Base-by-base conservation (phyloP, 495 filamentous ascomycete genomes). In the Tuber calosporum region DNA sequence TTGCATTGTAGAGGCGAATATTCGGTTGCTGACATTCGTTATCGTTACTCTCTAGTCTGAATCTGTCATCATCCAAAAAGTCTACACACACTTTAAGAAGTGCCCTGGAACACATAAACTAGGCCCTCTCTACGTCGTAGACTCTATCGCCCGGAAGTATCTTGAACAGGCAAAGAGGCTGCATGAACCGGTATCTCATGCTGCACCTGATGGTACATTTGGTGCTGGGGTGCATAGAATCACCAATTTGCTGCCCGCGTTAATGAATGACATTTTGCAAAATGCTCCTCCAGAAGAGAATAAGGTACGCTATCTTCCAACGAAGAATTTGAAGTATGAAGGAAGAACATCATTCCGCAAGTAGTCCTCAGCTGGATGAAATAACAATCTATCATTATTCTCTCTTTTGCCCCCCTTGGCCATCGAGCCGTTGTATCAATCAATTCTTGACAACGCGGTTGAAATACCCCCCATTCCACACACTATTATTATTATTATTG, bases 71-170 rank as follows among this genome's bases (percentile, higher is more conserved):
- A 91, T 98, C 81, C 93, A 96, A 81, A 97, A 97, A 82, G 89
- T 99, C 81, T 97, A 91, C 85, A 94, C 92, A 48, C 93, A 97
- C 81, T 96, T 97, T 90, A 97, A 96, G 84, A 97, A 93, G 85
- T 90, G 93, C 76, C 94, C 93, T 67, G 88, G 88, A 80, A 94
- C 93, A 82, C 94, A 98, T 88, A 99, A 99, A 85, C 86, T 99
- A 85, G 95, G 95, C 84, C 93, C 97, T 81, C 90, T 99, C 85
- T 99, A 99, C 90, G 93, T 98, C 85, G 92, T 99, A 96, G 96
- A 99, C 88, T 97, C 94, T 87, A 93, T 99, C 90, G 93, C 93
- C 83, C 92, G 95, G 84, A 93, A 94, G 85, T 99, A 96, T 93
- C 88, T 97, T 88, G 94, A 99, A 83, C 90, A 92, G 83, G 96